Evolutionary conservation across 139 green algal genomes (phyloP).

Genomic region (Coccomyxa sp.): DNA sequence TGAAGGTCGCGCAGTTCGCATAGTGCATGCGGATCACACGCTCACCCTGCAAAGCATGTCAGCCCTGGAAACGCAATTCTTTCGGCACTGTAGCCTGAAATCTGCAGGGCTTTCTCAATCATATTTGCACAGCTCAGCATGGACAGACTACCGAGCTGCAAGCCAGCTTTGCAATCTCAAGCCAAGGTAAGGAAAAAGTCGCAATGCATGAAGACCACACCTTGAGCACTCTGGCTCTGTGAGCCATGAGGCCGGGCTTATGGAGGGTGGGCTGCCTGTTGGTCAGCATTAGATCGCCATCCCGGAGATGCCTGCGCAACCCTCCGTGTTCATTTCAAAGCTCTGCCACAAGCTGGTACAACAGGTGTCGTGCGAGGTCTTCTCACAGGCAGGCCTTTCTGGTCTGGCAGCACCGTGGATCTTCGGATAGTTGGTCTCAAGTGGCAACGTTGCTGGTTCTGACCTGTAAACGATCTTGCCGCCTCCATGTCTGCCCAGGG

Average conservation of each 20-base stretch:
- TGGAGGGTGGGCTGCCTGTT: slow-evolving; percentile 99
- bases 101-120: too few species aligned
- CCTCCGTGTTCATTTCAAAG: too few species aligned
- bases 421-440: too few species aligned
- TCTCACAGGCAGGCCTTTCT: too few species aligned
- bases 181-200: too few species aligned
- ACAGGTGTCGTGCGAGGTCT: too few species aligned
- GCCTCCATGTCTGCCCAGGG: slow-evolving; percentile 8
- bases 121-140: too few species aligned
- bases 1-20: slow-evolving; percentile 96
- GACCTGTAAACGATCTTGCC: slow-evolving; percentile 86
- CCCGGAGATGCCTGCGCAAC: slow-evolving; percentile 82
- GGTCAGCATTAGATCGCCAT: slow-evolving; percentile 96
- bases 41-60: slow-evolving; percentile 65
- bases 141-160: too few species aligned
- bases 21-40: slow-evolving; percentile 98
- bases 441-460: too few species aligned
- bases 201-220: background rate
- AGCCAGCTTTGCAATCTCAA: too few species aligned
- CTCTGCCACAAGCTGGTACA: too few species aligned
- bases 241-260: slow-evolving; percentile 86
- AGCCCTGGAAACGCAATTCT: background rate
- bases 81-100: background rate
- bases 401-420: too few species aligned
- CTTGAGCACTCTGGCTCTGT: slow-evolving; percentile 49